Evolutionary conservation across 1,139 yeast species (phyloP).

Genomic region (Yamadazyma triangularis): DNA sequence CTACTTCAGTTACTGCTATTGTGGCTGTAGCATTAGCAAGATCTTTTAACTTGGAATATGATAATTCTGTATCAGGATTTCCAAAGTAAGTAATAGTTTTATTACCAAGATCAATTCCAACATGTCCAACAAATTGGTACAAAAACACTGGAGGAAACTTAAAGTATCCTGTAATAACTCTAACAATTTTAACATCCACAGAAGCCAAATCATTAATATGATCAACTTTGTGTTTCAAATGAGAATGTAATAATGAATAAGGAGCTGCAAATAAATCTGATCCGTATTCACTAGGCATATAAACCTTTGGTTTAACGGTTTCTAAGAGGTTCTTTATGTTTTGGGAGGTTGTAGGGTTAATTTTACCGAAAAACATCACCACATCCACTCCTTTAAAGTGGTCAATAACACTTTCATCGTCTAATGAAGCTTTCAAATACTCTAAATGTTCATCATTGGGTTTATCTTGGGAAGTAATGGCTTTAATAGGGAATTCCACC

Average conservation of each 20-base stretch:
- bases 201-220: slow-evolving; percentile 39
- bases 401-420: slow-evolving; percentile 14
- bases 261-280: slow-evolving; percentile 25
- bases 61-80: slow-evolving; percentile 31
- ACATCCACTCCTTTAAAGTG: slow-evolving; percentile 49
- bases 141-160: slow-evolving; percentile 36
- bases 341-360: slow-evolving; percentile 19
- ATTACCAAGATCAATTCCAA: slow-evolving; percentile 33
- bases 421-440: slow-evolving; percentile 32
- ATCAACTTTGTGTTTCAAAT: slow-evolving; percentile 31
- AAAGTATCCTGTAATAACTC: slow-evolving; percentile 42
- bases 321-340: slow-evolving; percentile 30
- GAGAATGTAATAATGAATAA: slow-evolving; percentile 26
- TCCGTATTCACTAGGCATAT: slow-evolving; percentile 64
- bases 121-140: slow-evolving; percentile 27
- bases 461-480: slow-evolving; percentile 43
- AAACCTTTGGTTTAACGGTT: slow-evolving; percentile 45
- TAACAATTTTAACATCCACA: slow-evolving; percentile 52
- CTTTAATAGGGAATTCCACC: slow-evolving; percentile 46
- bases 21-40: slow-evolving; percentile 46
- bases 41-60: slow-evolving; percentile 37
- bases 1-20: slow-evolving; percentile 33
- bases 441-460: slow-evolving; percentile 29
- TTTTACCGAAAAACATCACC: slow-evolving; percentile 39
- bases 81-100: slow-evolving; percentile 30